Evolutionary conservation across 371 early-diverging fungal genomes (phyloP), one percentile per base, ranked within the genome.

Genomic region (Lichtheimia ornata): DNA sequence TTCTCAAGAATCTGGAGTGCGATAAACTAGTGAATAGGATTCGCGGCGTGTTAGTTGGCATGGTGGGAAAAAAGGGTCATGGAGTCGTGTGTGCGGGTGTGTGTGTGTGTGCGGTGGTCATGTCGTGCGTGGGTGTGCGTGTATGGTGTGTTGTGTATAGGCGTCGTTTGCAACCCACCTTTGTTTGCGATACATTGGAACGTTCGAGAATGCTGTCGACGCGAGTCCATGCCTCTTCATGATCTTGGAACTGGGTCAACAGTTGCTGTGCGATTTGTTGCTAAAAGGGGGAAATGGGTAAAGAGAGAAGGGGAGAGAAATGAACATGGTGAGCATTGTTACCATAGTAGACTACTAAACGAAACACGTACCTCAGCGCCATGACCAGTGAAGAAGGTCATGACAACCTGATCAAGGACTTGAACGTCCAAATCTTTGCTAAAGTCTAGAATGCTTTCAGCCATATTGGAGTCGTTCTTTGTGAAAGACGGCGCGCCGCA

Each of bases 1-100:
- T 94, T 93, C 71, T 99, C 99, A 56, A 99, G 79, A 25, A 99
- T 91, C 68, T 94, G 93, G 47, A 99, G 85, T 40, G 98, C 99
- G 72, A 99, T 85, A 70, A 92, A 97, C 95, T 99, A 79, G 24
- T 11, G 11, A 2, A 35, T 35, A 35, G 35, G 11, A 35, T 35
- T 35, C 35, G 11, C 11, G 35, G 6, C 35, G 35, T 35, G 35
- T 35, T 35, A 35, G 35, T 35, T 35, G 6, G 35, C 35, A 35
- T 35, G 6, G 35, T 35, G 35, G 35, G 35, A 35, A 35, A 35
- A 35, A 35, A 35, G 6, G 6, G 35, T 11, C 28, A 35, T 35
- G 11, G 35, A 2, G 35, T 35, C 35, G 35, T 35, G 35, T 35
- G 5, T 35, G 35, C 9, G 35, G 6, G 35, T 11, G 35, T 35